Evolutionary conservation across 495 filamentous ascomycete genomes (phyloP).

Genomic region (Penicillium flavigenum): DNA sequence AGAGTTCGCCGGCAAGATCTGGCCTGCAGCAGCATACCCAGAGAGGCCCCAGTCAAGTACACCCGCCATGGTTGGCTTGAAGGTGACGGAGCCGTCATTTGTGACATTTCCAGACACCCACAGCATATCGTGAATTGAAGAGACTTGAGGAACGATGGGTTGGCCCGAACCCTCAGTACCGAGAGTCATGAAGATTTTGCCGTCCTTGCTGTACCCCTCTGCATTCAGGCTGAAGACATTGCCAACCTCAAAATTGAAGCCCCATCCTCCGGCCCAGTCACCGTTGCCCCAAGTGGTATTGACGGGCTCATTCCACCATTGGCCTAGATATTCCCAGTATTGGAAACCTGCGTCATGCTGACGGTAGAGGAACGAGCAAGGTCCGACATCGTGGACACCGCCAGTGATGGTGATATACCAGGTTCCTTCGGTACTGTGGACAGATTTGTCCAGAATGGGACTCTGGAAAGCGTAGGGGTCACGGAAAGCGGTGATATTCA

Average conservation of each 20-base stretch:
- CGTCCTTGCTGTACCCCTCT: constrained; percentile 19
- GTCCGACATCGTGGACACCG: constrained; percentile 20
- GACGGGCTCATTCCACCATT: constrained; percentile 23
- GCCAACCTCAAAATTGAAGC: constrained; percentile 26
- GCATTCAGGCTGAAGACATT: constrained; percentile 20
- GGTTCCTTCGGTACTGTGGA: constrained; percentile 9
- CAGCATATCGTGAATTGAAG: constrained; percentile 24
- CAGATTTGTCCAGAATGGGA: constrained; percentile 10
- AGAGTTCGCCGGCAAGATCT: constrained; percentile 19
- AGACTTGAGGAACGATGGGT: constrained; percentile 13
- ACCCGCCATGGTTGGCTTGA: constrained; percentile 26
- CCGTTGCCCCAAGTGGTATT: constrained; percentile 28
- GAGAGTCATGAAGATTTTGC: constrained; percentile 19
- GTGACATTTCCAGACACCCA: constrained; percentile 20
- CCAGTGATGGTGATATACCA: constrained; percentile 27
- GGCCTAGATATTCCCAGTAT: constrained; percentile 26
- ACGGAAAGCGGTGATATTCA: constrained; percentile 25
- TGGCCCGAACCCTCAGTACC: constrained; percentile 20
- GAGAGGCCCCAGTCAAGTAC: constrained; percentile 25
- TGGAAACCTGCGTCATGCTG: constrained; percentile 17
- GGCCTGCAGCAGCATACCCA: constrained; percentile 23
- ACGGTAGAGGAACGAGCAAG: constrained; percentile 25
- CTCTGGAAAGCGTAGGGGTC: constrained; percentile 28
- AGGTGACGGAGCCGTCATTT: constrained; percentile 6
- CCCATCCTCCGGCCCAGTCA: constrained; percentile 22